These are phyloP conservation scores for Eutrema yunnanense DNA, from an alignment of 345 rosid species.

Conservation along the genomic window DNA sequence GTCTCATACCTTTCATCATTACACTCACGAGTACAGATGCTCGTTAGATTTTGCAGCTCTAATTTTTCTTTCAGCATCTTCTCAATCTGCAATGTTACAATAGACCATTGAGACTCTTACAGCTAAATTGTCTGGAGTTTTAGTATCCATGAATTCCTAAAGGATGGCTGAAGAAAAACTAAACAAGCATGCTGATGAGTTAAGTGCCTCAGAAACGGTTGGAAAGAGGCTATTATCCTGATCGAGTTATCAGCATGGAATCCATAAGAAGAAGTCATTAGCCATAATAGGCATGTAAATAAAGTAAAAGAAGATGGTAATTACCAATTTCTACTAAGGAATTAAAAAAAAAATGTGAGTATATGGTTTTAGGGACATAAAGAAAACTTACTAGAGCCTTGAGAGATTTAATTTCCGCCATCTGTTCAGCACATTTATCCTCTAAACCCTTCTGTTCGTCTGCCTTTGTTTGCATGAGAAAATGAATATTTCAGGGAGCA, in stretches of 20 bases:
- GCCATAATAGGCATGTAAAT: neutral
- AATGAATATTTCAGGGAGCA: slow-evolving; percentile 16
- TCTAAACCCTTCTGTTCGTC: slow-evolving; percentile 55
- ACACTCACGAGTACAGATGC: slow-evolving; percentile 68
- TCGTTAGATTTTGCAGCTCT: slow-evolving; percentile 64
- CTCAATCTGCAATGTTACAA: slow-evolving; percentile 60
- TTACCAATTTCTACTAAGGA: neutral
- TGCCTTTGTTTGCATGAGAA: slow-evolving; percentile 45
- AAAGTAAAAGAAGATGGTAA: neutral
- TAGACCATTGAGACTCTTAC: slow-evolving; percentile 7
- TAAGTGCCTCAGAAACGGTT: neutral
- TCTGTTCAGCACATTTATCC: slow-evolving; percentile 58
- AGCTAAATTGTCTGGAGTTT: slow-evolving; percentile 3
- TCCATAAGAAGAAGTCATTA: slow-evolving; percentile 1
- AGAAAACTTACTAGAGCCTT: slow-evolving; percentile 47
- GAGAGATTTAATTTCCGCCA: slow-evolving; percentile 63
- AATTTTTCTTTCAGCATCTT: slow-evolving; percentile 62
- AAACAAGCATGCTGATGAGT: slow-evolving; percentile 1
- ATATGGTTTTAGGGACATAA: neutral
- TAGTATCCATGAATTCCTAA: neutral
- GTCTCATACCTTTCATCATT: slow-evolving; percentile 57
- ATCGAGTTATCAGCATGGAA: neutral
- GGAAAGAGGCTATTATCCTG: slow-evolving; percentile 2
- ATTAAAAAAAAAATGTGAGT: neutral
- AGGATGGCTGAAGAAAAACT: neutral